Evolutionary conservation across 2,329 filamentous ascomycete species (phyloP).

Genomic region (Ophiostoma novo-ulmi): DNA sequence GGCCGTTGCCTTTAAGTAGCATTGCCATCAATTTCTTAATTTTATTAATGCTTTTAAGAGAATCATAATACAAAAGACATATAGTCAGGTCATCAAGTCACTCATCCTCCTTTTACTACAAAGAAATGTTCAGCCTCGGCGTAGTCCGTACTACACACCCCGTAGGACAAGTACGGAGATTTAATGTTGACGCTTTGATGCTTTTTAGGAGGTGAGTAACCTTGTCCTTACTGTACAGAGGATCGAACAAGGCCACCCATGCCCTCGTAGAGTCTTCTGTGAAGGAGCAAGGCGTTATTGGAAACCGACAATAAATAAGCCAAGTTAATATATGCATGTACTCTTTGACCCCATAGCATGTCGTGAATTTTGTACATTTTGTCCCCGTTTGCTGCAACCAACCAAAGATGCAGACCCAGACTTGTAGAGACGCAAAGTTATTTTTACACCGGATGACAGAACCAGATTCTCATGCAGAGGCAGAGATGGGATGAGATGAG

Average conservation of each 20-base stretch:
- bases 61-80: not conserved
- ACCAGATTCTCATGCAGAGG: not conserved
- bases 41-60: not conserved
- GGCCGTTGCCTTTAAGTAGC: not conserved
- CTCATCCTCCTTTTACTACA: not conserved
- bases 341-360: too few relatives aligned
- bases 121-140: not conserved
- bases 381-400: too few relatives aligned
- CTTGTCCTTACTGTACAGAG: not conserved
- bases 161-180: conserved; percentile 8
- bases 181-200: not conserved
- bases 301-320: too few relatives aligned
- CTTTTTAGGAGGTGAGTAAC: not conserved
- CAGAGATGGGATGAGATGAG: not conserved
- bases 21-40: not conserved
- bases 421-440: not conserved
- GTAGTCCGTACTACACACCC: not conserved
- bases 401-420: not conserved
- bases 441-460: not conserved
- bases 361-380: not conserved
- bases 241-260: not conserved
- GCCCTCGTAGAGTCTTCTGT: not conserved
- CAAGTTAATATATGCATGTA: not conserved
- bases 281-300: too few relatives aligned
- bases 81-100: too few relatives aligned